Evolutionary conservation across 1,284 basidiomycete genomes (phyloP).

Genomic region (Ceratobasidium papillatum): DNA sequence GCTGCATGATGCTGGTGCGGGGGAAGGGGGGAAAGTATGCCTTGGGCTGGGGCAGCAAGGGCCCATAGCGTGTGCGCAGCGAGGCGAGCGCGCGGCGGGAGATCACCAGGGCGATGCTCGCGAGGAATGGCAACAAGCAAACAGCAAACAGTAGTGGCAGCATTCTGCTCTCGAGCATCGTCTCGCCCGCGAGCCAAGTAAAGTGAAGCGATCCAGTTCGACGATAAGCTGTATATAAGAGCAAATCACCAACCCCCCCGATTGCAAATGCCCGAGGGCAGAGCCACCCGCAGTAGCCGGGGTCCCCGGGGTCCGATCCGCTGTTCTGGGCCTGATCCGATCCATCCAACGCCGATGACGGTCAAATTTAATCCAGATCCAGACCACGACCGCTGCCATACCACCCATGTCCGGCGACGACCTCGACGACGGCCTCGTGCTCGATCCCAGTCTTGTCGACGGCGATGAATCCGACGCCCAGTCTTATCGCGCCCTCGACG

Average conservation of each 20-base stretch:
- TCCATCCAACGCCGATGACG: not conserved
- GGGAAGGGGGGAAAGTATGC: slow-evolving; percentile 19
- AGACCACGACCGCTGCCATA: slow-evolving; percentile 41
- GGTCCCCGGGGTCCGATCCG: not conserved
- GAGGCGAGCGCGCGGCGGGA: slow-evolving; percentile 8
- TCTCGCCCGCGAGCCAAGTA: not conserved
- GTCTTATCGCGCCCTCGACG: slow-evolving; percentile 17
- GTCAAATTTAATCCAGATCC: slow-evolving; percentile 48
- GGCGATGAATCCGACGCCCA: slow-evolving; percentile 48
- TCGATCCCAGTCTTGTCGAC: slow-evolving; percentile 69
- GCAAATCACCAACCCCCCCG: not conserved
- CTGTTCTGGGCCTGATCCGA: not conserved
- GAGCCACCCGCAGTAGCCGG: not conserved
- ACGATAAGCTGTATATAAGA: not conserved
- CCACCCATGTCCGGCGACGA: slow-evolving; percentile 67
- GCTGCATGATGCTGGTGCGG: slow-evolving; percentile 14
- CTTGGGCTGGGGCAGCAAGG: not conserved
- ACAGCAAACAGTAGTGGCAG: slow-evolving; percentile 4
- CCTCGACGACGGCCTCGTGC: slow-evolving; percentile 80
- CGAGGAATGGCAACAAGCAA: slow-evolving; percentile 4
- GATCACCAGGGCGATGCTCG: not conserved
- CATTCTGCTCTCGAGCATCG: not conserved
- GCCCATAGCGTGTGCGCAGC: slow-evolving; percentile 26
- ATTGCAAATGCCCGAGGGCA: not conserved
- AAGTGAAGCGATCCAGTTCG: not conserved